Conservation (phyloP, 192 early-diverging fungal genomes). For the Backusella morwellensis region DNA sequence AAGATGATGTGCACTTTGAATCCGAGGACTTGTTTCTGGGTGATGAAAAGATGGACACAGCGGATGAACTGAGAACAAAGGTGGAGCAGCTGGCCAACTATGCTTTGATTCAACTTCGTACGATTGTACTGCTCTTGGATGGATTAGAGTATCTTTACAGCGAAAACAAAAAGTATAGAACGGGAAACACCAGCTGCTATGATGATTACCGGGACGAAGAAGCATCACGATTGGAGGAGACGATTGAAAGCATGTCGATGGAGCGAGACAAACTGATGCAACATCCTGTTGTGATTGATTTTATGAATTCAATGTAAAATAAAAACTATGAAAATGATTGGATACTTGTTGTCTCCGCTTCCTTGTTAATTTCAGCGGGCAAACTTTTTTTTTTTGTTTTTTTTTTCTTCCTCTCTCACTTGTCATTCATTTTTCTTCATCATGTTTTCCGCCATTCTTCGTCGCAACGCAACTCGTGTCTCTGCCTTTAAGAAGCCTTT, state of each 20-base stretch:
- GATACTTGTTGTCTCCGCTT: not conserved
- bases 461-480: not conserved
- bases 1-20: slow-evolving; percentile 33
- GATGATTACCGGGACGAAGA: not conserved
- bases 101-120: slow-evolving; percentile 21
- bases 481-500: not conserved
- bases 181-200: not conserved
- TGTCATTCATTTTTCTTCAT: not conserved
- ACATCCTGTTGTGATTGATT: not conserved
- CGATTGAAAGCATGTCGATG: not conserved
- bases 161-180: not conserved
- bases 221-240: not conserved
- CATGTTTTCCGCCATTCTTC: slow-evolving; percentile 1
- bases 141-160: not conserved
- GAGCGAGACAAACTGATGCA: not conserved
- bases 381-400: not conserved
- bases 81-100: not conserved
- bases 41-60: not conserved
- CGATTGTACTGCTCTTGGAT: slow-evolving; percentile 20
- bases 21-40: not conserved
- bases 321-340: not conserved
- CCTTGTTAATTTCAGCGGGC: not conserved
- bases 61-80: not conserved
- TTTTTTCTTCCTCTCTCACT: not conserved
- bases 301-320: not conserved